phyloP scores from a whole-genome alignment of 2,329 filamentous ascomycete species.

The Lachnellula arida region DNA sequence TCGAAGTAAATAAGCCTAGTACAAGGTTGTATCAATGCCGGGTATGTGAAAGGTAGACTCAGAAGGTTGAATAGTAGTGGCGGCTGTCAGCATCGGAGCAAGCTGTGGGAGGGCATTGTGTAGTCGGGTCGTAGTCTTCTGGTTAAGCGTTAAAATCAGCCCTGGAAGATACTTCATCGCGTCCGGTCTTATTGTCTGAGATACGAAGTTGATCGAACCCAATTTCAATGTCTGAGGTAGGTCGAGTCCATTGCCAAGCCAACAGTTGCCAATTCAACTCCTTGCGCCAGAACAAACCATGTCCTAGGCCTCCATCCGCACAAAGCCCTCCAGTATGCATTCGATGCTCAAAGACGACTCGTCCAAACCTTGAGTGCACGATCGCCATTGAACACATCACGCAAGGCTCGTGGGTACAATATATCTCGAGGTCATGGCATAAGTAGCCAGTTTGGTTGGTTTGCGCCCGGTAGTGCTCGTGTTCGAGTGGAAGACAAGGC shows the following conservation, averaged over 20 bases:
- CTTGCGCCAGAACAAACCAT: conserved; percentile 65
- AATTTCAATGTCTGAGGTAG: neutral
- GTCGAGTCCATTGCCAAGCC: conserved; percentile 56
- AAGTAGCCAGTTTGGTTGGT: conserved; percentile 74
- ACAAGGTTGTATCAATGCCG: too few relatives aligned
- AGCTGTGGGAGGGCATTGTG: too few relatives aligned
- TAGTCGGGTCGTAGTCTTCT: too few relatives aligned
- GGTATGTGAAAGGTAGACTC: too few relatives aligned
- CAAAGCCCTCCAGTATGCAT: conserved; percentile 84
- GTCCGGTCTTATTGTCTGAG: neutral
- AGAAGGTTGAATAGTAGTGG: too few relatives aligned
- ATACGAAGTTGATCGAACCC: neutral
- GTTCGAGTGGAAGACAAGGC: conserved; percentile 65
- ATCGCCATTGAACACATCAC: conserved; percentile 97
- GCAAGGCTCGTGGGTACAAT: conserved; percentile 93
- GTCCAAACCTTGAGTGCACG: conserved; percentile 85
- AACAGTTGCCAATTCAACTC: conserved; percentile 85
- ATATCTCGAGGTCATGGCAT: conserved; percentile 89
- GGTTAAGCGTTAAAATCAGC: neutral
- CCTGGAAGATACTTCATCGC: neutral
- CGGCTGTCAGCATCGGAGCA: too few relatives aligned
- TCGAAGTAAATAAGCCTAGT: too few relatives aligned
- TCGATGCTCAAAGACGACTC: conserved; percentile 72
- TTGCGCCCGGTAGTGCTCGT: conserved; percentile 54
- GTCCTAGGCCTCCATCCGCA: conserved; percentile 64